Percentiles rank a stretch among this genome's conserved stretches.
Evolutionary conservation across 2,329 filamentous ascomycete species (phyloP).

Genomic region (Conoideocrella luteorostrata): DNA sequence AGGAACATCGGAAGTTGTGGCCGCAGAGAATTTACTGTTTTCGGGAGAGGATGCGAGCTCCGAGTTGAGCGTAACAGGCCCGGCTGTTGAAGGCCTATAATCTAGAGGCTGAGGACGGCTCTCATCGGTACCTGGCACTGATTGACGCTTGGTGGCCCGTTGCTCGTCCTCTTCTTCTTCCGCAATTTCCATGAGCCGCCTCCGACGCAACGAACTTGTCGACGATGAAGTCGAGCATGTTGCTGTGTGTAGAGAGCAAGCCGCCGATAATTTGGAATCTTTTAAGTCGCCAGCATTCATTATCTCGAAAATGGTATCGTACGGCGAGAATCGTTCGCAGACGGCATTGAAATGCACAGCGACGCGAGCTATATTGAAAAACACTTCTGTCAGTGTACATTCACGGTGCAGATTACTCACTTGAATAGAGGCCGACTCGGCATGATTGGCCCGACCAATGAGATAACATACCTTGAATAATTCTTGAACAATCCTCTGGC

Average conservation of each 20-base stretch:
- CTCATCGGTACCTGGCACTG: conserved; percentile 39
- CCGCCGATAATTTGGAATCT: conserved; percentile 80
- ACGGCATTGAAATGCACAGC: conserved; percentile 64
- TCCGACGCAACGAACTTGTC: conserved; percentile 68
- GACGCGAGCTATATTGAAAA: conserved; percentile 75
- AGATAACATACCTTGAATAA: conserved; percentile 72
- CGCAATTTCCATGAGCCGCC: conserved; percentile 84
- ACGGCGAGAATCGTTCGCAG: conserved; percentile 70
- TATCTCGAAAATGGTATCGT: conserved; percentile 80
- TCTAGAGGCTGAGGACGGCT: conserved; percentile 23
- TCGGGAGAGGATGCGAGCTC: conserved; percentile 46
- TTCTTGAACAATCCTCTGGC: conserved; percentile 80
- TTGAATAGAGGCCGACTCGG: no score
- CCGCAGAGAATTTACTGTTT: conserved; percentile 39
- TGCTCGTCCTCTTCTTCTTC: conserved; percentile 81
- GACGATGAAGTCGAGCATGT: conserved; percentile 82
- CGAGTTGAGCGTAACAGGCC: conserved; percentile 44
- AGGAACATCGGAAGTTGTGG: conserved; percentile 43
- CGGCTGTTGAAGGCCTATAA: conserved; percentile 14
- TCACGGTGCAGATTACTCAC: no score
- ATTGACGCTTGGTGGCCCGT: conserved; percentile 52
- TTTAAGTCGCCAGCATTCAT: conserved; percentile 69
- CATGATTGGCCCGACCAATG: no score
- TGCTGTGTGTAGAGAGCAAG: conserved; percentile 83
- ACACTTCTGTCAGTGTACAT: conserved; percentile 7